A percentile compares a stretch with the other conserved stretches of the same genome.
These are phyloP conservation scores for Pythium utonaiense DNA, from an alignment of 352 stramenopile species.

Conservation along the genomic window DNA sequence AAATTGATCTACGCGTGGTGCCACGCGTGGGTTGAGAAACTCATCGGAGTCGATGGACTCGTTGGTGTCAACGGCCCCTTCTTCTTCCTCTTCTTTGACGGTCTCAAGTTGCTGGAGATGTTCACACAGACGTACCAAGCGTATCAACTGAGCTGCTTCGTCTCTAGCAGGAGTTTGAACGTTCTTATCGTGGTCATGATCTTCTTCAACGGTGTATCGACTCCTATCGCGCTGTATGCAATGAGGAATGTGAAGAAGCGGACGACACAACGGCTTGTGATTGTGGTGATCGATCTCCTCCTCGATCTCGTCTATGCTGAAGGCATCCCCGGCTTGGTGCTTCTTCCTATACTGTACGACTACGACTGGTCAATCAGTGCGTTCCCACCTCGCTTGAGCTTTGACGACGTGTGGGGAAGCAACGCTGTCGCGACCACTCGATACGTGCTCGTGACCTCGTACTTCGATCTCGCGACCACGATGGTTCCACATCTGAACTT, in stretches of 20 bases:
- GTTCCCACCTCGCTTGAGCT: not conserved
- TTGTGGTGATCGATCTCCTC: not conserved
- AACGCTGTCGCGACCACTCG: not conserved
- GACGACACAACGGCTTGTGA: not conserved
- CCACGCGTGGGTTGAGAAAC: too few relatives aligned
- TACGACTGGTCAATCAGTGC: not conserved
- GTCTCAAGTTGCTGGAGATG: not conserved
- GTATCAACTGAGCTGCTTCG: slow-evolving; percentile 8
- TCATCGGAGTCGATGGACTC: not conserved
- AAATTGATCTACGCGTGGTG: too few relatives aligned
- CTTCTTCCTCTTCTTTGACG: not conserved
- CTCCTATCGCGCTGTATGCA: not conserved
- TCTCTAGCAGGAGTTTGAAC: slow-evolving; percentile 1
- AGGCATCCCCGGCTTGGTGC: not conserved
- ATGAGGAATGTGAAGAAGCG: not conserved
- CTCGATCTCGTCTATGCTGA: not conserved
- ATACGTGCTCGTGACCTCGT: slow-evolving; percentile 11
- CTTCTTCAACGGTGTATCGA: slow-evolving; percentile 1
- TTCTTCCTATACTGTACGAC: not conserved
- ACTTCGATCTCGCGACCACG: slow-evolving; percentile 7
- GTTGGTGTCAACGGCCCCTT: not conserved
- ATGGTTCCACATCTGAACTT: slow-evolving; percentile 10
- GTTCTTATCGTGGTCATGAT: not conserved
- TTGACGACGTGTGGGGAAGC: slow-evolving; percentile 3
- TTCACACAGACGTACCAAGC: slow-evolving; percentile 10